Base-by-base conservation (phyloP, 2,329 filamentous ascomycete species). In the Ustilaginoidea virens region DNA sequence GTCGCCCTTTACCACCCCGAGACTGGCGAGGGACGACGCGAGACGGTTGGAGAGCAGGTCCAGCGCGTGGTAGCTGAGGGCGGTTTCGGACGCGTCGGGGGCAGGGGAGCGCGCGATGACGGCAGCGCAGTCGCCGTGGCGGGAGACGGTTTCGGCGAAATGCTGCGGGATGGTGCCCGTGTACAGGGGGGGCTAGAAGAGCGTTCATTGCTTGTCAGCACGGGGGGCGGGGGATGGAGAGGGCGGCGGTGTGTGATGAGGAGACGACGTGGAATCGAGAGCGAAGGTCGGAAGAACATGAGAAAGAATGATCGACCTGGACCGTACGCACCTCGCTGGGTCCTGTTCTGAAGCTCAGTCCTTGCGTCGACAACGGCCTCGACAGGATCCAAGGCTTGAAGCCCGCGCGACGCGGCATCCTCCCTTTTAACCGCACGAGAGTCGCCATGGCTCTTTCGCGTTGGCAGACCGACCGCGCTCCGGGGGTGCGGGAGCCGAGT, bases 1-100 rank as follows among this genome's bases (percentile, higher is more conserved):
- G 47, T 92, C 78, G 5, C 83, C 85, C 45, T 86, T 92, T 35
- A 57, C 62, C 1, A 94, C 80, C 3, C 82, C 83, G 0, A 77
- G 56, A 0, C 68, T 69, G 15, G 66, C 56, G 11, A 94, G 57
- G 0, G 81, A 80, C 28, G 66, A 59, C 1, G 85, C 83, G 7
- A 93, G 60, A 3, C 66, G 61, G 58, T 85, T 87, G 37, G 83
- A 92, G 33, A 71, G 63, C 3, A 63, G 55, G 49, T 96, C 81
- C 7, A 98, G 69, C 5, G 62, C 63, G 28, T 72, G 58, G 50
- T 92, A 96, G 1, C 75, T 87, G 32, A 92, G 59, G 2, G 59
- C 62, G 2, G 66, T 69, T 43, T 90, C 31, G 18, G 19, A 18
- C 10, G n/a, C 14, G n/a, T 4, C 57, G 26, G 42, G 40, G 58